Base-by-base conservation (phyloP, 352 stramenopile species). In the Pythium rishiriense region DNA sequence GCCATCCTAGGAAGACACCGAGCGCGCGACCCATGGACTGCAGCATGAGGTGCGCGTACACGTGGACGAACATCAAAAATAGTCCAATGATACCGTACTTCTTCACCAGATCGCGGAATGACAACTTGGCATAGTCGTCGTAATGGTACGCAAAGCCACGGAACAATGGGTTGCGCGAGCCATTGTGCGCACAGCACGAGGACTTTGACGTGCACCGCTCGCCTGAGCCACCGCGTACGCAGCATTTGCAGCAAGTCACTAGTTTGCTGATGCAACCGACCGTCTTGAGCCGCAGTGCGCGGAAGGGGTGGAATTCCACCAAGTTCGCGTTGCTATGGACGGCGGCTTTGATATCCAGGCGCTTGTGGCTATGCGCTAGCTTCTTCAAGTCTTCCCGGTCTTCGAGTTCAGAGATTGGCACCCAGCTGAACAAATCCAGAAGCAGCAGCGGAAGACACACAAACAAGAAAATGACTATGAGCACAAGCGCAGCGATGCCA, bases 361-460 rank as follows among this genome's bases (percentile, higher is more conserved):
- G 68, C 2, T 73, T 58, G 21, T 61, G 61, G 41, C 70, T 75
- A 28, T 83, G 70, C 14, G 76, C 68, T 0, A 73, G 49, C 1
- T 68, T 26, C 8, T 73, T 9, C 0, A 82, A 46, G 10, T 71
- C 59, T 3, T 80, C 55, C 1, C 64, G 43, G 6, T 78, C 43
- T 51, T 76, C 69, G 1, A 86, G 58, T 48, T 88, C 73, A 3
- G 73, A 69, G 1, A 85, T 54, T 15, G 79, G 75, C 21, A 85
- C 75, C 79, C 77, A 85, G 22, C 73, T 85, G 65, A 76, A 88
- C 25, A 88, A 52, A 49, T 88, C 77, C 0, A 88, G 64, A 14
- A 88, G 65, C 25, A 88, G 66, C 22, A 86, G 49, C 5, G 79
- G 79, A 25, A 88, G 41, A 37, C 72, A 86, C 2, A 86, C 59